Percentiles rank a stretch among this genome's conserved stretches.
Evolutionary conservation across 495 filamentous ascomycete species (phyloP).

Genomic region (Talaromyces liani): DNA sequence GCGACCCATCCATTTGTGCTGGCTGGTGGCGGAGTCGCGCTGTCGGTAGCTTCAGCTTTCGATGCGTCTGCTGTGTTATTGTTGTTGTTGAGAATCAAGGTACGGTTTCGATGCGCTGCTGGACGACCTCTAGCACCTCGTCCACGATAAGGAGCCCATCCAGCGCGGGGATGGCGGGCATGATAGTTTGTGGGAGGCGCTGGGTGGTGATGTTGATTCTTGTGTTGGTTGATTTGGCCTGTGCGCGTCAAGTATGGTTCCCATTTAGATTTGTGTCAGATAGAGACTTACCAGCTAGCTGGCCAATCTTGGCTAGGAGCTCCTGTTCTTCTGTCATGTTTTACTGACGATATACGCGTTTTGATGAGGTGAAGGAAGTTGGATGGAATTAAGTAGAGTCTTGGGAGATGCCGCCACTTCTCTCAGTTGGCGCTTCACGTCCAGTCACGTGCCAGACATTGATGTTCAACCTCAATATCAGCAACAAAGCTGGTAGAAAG

Average conservation of each 20-base stretch:
- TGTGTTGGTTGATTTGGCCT: conserved; percentile 83
- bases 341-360: conserved; percentile 2
- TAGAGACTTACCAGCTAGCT: conserved; percentile 57
- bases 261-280: neutral
- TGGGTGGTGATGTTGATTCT: conserved; percentile 46
- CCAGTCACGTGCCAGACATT: conserved; percentile 12
- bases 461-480: neutral
- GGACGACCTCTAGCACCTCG: conserved; percentile 38
- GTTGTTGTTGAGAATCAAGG: conserved; percentile 63
- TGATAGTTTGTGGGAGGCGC: conserved; percentile 13
- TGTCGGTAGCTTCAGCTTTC: conserved; percentile 19
- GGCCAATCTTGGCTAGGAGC: conserved; percentile 66
- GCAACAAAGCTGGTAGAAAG: neutral
- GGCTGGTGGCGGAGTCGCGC: conserved; percentile 20
- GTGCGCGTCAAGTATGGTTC: conserved; percentile 12
- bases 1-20: conserved; percentile 59
- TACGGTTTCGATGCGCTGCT: conserved; percentile 57
- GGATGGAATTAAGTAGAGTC: neutral
- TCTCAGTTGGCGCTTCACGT: conserved; percentile 12
- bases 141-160: conserved; percentile 39
- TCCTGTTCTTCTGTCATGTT: conserved; percentile 69
- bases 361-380: conserved; percentile 12
- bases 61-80: conserved; percentile 11
- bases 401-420: conserved; percentile 9
- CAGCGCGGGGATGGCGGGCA: conserved; percentile 33